Base-by-base conservation (phyloP, 208 protist genomes). In the Leishmania mexicana region DNA sequence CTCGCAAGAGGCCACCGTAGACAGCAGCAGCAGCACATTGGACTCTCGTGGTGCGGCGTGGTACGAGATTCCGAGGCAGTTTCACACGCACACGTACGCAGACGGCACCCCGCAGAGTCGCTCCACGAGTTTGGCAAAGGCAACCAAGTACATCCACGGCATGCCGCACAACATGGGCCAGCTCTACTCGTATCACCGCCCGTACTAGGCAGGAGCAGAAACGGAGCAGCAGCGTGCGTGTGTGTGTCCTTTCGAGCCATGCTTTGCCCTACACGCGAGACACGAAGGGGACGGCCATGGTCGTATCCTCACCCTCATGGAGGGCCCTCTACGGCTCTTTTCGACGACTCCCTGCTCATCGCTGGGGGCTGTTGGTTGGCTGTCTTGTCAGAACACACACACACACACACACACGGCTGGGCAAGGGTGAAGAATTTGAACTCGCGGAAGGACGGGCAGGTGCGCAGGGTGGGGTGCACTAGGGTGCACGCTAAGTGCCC, bases 111-210 rank as follows among this genome's bases (percentile, higher is more conserved):
- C 53, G 73, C 72, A 86, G 54, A 81, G 57, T 35, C 88, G 81
- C 1, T 54, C 70, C 28, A 75, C 74, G 53, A 83, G 76, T 28
- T 51, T 90, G 70, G 40, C 54, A n/a, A 85, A 84, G 74, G 87
- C 67, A 42, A 79, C 51, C 17, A 79, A 45, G 53, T 64, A 88
- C 67, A 80, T 96, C 7, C 78, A 89, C 19, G 85, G 82, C 10
- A 86, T 81, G 31, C 81, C 94, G 62, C 85, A 95, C 77, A 97
- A 97, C 85, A 94, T 95, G 90, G 94, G 94, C 0, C 86, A 94
- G 79, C 79, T 97, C 11, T 97, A 97, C 85, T 97, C 94, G 2
- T 97, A 92, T 81, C 94, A 96, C 31, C 88, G 94, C 31, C 92
- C 93, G n/a, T 96, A 95, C 72, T 97, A 88, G 84, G 4, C 6